Base-by-base conservation (phyloP, 306 rosid species). In the Cucurbita maxima region DNA sequence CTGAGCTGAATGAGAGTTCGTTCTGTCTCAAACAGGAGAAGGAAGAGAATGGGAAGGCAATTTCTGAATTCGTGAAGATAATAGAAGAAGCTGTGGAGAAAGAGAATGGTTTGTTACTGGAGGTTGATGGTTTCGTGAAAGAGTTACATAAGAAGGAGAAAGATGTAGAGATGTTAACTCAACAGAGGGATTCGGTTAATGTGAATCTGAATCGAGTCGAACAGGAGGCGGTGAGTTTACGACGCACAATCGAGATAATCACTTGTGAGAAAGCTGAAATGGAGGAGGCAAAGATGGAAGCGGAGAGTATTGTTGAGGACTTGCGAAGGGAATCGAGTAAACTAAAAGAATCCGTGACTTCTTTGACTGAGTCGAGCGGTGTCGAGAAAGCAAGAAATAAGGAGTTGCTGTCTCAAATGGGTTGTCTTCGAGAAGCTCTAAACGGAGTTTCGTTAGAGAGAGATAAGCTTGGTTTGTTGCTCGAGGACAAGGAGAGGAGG, bases 81-180 rank as follows among this genome's bases (percentile, higher is more conserved):
- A 79, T 81, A 56, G 81, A 41, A 0, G 63, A 79, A 56, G 83
- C 86, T 0, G 0, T 8, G 10, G 84, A 43, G 68, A 83, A 78
- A 77, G 86, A 70, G 25, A 72, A 45, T 67, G 81, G 59, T 52
- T 77, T 81, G 88, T 69, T 2, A 44, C 25, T 52, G 79, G 83
- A 86, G 84, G 44, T 83, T 6, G 12, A 73, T 8, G 62, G 19
- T 0, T 70, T 89, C 73, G 43, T 47, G 71, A 68, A 37, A 12
- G 86, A 82, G 79, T 82, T 83, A 74, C 73, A 79, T 63, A 83
- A 82, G 70, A 85, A 85, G 75, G 86, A 85, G 52, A 62, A 74
- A 44, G 72, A 18, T 5, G 47, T 85, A n/a, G 76, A 76, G 78
- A 44, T n/a, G 48, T 81, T 94, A 20, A 77, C 71, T 8, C 84